Percentiles rank a stretch among this genome's conserved stretches.
phyloP scores from a whole-genome alignment of 371 early-diverging fungal genomes.

The Zancudomyces culisetae region DNA sequence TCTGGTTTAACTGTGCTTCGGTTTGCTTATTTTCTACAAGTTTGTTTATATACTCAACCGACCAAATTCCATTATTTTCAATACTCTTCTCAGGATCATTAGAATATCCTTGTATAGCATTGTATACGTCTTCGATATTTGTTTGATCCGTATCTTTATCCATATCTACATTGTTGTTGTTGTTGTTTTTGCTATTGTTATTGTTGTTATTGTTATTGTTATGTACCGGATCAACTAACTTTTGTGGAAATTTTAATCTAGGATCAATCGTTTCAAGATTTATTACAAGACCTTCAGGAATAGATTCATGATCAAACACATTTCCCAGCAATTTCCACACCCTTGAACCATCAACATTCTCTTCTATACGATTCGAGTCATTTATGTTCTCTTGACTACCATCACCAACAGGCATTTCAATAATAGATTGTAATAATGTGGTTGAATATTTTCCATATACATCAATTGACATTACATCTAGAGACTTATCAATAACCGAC shows the following conservation, averaged over 20 bases:
- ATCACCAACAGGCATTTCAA: not conserved
- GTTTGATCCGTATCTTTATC: too few species aligned
- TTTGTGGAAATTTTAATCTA: not conserved
- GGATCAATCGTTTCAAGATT: not conserved
- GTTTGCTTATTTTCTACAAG: slow-evolving; percentile 6
- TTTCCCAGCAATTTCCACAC: not conserved
- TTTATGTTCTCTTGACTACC: not conserved
- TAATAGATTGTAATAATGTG: not conserved
- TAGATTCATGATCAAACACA: not conserved
- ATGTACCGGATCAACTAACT: not conserved
- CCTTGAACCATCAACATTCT: not conserved
- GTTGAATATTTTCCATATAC: not conserved
- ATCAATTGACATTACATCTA: slow-evolving; percentile 1
- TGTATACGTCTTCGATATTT: too few species aligned
- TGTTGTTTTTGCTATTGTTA: too few species aligned
- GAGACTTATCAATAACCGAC: not conserved
- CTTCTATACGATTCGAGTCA: not conserved
- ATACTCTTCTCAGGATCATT: not conserved
- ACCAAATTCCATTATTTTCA: not conserved
- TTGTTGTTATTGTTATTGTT: not conserved
- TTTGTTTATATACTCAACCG: not conserved
- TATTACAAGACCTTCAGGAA: slow-evolving; percentile 1
- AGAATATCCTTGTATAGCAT: not conserved
- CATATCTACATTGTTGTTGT: too few species aligned
- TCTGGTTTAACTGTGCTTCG: slow-evolving; percentile 44